Conservation (phyloP, 495 filamentous ascomycete species). For the Astrothelium subdiscretum region DNA sequence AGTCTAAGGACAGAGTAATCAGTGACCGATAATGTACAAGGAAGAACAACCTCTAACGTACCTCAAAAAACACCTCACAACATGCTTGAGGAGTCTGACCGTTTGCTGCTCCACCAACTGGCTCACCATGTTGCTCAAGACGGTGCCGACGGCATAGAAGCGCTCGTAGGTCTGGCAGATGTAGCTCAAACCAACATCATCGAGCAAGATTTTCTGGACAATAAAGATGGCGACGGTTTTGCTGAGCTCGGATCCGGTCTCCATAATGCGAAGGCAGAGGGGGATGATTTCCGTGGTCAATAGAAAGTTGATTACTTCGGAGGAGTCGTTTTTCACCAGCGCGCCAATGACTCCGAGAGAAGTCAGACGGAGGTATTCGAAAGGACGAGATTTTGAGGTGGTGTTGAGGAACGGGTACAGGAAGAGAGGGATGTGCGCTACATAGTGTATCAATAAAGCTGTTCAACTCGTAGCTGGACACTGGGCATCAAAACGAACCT, state of each 20-base stretch:
- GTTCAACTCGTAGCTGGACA: neutral
- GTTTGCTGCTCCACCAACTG: slow-evolving; percentile 97
- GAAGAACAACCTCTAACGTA: slow-evolving; percentile 31
- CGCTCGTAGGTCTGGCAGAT: slow-evolving; percentile 98
- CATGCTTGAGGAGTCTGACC: slow-evolving; percentile 89
- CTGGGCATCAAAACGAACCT: slow-evolving; percentile 43
- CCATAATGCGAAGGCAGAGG: slow-evolving; percentile 96
- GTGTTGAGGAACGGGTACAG: slow-evolving; percentile 98
- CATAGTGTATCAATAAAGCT: slow-evolving; percentile 3
- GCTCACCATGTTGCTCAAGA: slow-evolving; percentile 96
- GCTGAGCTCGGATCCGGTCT: slow-evolving; percentile 95
- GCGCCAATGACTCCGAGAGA: slow-evolving; percentile 98
- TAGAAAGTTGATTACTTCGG: slow-evolving; percentile 97
- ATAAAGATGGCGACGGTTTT: slow-evolving; percentile 99
- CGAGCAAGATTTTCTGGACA: slow-evolving; percentile 97
- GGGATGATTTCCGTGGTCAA: slow-evolving; percentile 98
- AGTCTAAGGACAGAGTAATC: slow-evolving; percentile 40
- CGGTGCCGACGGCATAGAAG: slow-evolving; percentile 98
- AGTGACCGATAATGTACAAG: slow-evolving; percentile 15
- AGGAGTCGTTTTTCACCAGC: slow-evolving; percentile 96
- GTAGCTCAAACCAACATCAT: slow-evolving; percentile 94
- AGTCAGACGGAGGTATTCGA: slow-evolving; percentile 94
- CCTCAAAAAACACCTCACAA: slow-evolving; percentile 94
- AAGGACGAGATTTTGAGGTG: slow-evolving; percentile 93
- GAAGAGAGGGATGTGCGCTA: slow-evolving; percentile 97